A percentile compares a stretch with the other conserved stretches of the same genome.
These are phyloP conservation scores for Lasiodiplodia gonubiensis DNA, from an alignment of 2,329 filamentous ascomycete genomes.

Conservation along the genomic window DNA sequence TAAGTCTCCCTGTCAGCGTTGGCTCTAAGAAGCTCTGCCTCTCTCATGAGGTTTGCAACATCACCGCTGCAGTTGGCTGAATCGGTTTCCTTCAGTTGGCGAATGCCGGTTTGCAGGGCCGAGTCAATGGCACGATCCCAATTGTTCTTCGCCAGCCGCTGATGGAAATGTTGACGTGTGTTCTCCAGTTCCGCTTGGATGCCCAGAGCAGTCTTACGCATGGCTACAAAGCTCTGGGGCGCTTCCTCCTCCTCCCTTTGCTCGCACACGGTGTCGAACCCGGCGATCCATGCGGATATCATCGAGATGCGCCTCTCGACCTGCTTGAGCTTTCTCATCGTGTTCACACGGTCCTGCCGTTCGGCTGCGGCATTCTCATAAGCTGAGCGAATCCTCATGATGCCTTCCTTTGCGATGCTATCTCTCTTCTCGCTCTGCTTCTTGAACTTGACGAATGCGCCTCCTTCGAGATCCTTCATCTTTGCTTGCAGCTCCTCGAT, in stretches of 20 bases:
- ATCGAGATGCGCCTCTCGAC: constrained; percentile 85
- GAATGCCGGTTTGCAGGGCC: constrained; percentile 82
- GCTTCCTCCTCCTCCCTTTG: constrained; percentile 69
- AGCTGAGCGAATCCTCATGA: constrained; percentile 78
- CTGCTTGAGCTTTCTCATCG: constrained; percentile 81
- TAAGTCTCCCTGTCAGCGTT: constrained; percentile 83
- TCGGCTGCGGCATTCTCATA: constrained; percentile 82
- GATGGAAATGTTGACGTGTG: constrained; percentile 88
- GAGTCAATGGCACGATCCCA: constrained; percentile 91
- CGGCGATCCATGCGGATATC: constrained; percentile 89
- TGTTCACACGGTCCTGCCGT: constrained; percentile 76
- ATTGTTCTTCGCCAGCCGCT: constrained; percentile 76
- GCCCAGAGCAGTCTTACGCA: constrained; percentile 87
- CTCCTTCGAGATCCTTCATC: constrained; percentile 83
- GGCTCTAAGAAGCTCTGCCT: constrained; percentile 83
- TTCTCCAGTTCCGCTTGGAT: constrained; percentile 88
- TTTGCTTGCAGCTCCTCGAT: constrained; percentile 95
- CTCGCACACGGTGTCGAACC: constrained; percentile 84
- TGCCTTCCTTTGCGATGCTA: constrained; percentile 73
- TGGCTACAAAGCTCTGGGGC: constrained; percentile 70
- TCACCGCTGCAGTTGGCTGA: constrained; percentile 69
- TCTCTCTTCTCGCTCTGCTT: constrained; percentile 90
- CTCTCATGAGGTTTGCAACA: constrained; percentile 73
- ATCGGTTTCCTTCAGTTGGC: constrained; percentile 76
- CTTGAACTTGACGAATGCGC: constrained; percentile 85